phyloP scores from a whole-genome alignment of 805 yeast species.

The Nakazawaea ambrosiae region DNA sequence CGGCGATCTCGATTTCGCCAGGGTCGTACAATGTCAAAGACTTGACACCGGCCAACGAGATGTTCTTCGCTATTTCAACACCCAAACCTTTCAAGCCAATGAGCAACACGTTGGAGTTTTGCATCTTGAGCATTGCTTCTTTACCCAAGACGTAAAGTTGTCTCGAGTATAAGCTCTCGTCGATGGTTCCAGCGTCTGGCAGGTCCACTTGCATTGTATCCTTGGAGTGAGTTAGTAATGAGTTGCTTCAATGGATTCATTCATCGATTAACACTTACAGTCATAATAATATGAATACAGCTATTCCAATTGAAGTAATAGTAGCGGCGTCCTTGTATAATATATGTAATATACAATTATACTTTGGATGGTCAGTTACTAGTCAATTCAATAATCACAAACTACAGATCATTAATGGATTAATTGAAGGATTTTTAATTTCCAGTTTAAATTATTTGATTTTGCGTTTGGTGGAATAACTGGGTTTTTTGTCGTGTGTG shows the following conservation, averaged over 20 bases:
- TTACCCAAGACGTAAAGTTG: slow-evolving; percentile 95
- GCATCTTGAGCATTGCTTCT: slow-evolving; percentile 98
- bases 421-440: too few species aligned
- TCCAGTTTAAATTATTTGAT: too few species aligned
- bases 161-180: slow-evolving; percentile 92
- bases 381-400: too few species aligned
- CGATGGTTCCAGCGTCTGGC: slow-evolving; percentile 48
- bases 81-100: slow-evolving; percentile 92
- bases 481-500: too few species aligned
- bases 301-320: neutral
- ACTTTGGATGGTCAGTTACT: too few species aligned
- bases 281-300: neutral
- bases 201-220: slow-evolving; percentile 34
- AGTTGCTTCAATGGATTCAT: neutral
- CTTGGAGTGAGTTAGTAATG: slow-evolving; percentile 18
- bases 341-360: too few species aligned
- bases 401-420: too few species aligned
- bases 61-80: slow-evolving; percentile 92
- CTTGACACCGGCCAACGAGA: slow-evolving; percentile 96
- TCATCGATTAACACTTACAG: too few species aligned
- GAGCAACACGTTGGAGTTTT: slow-evolving; percentile 82
- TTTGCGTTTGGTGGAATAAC: too few species aligned
- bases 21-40: slow-evolving; percentile 84
- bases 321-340: neutral
- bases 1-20: slow-evolving; percentile 52